Evolutionary conservation across 371 early-diverging fungal species (phyloP), one percentile per base, ranked within the genome.

Genomic region (Mortierella sp.): DNA sequence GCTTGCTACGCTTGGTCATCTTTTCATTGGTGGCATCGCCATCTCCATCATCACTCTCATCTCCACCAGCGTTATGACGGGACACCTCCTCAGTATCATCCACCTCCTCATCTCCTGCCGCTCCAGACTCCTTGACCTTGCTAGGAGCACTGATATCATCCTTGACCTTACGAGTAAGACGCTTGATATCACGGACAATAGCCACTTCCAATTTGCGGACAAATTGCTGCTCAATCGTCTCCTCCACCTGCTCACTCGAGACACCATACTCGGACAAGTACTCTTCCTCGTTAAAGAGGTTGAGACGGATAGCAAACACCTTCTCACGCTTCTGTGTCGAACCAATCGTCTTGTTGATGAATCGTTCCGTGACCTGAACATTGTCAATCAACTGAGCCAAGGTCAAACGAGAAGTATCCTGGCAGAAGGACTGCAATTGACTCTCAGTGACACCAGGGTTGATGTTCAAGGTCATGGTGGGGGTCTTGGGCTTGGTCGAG

Each of bases 401-500:
- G 0, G 92, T 93, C 59, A 97, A 82, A 52, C 87, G 85, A 44
- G 89, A 87, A 18, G 90, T 84, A 26, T 83, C 74, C 64, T 88
- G 88, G 79, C 88, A 88, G 77, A 96, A 93, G 12, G 83, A 72
- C 64, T 83, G 70, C 25, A 89, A 86, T 62, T 86, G 83, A 68
- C 86, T 85, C 59, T 88, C 83, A 15, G 85, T 83, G 0, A 94
- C 92, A 55, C 87, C 87, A 11, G 86, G 74, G 23, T 84, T 85
- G 53, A 99, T 84, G 26, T 95, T 95, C 56, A 99, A 84, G 7
- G 92, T 86, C 95, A 99, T 98, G 62, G 93, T 86, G 1, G 99
- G 99, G 0, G 99, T 99, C 82, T 97, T 94, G 74, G 97, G 96
- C 25, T 90, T 85, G 30, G 90, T 88, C n/a, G 97, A 96, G 19